phyloP scores from a whole-genome alignment of 208 protist species.

The Leishmania major region DNA sequence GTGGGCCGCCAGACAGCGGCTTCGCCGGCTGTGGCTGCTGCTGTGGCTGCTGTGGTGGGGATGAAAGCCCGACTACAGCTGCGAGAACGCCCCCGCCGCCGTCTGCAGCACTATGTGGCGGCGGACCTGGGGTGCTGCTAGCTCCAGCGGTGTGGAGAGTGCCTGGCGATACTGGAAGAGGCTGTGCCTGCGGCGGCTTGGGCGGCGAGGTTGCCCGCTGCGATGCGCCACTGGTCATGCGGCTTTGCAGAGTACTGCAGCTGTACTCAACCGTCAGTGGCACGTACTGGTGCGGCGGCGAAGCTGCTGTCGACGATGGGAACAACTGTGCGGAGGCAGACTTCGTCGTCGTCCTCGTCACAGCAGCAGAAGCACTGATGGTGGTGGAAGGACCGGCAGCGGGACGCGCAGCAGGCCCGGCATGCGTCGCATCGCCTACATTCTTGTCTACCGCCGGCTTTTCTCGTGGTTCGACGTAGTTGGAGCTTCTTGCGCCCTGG shows the following conservation, averaged over 20 bases:
- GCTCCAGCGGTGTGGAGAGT: not conserved
- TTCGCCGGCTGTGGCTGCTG: not conserved
- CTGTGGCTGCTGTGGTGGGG: conserved; percentile 4
- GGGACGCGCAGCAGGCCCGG: not conserved
- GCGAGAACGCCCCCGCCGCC: not conserved
- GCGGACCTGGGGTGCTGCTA: not conserved
- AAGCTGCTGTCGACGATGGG: not conserved
- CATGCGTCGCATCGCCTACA: not conserved
- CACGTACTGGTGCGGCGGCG: conserved; percentile 6
- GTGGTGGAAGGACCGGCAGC: not conserved
- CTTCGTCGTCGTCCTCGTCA: not conserved
- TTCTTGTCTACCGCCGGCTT: not conserved
- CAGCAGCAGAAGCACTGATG: not conserved
- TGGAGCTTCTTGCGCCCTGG: not conserved
- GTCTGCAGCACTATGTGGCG: not conserved
- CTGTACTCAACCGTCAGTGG: conserved; percentile 9
- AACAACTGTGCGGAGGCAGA: not conserved
- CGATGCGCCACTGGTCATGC: conserved; percentile 11
- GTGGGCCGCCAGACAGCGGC: conserved; percentile 5
- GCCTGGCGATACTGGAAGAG: not conserved
- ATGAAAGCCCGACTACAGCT: not conserved
- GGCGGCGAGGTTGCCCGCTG: not conserved
- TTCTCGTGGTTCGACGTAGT: not conserved
- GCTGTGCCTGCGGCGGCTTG: not conserved
- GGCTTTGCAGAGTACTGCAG: not conserved